Evolutionary conservation across 805 yeast genomes (phyloP).

Genomic region (Starmerella tilneyi): DNA sequence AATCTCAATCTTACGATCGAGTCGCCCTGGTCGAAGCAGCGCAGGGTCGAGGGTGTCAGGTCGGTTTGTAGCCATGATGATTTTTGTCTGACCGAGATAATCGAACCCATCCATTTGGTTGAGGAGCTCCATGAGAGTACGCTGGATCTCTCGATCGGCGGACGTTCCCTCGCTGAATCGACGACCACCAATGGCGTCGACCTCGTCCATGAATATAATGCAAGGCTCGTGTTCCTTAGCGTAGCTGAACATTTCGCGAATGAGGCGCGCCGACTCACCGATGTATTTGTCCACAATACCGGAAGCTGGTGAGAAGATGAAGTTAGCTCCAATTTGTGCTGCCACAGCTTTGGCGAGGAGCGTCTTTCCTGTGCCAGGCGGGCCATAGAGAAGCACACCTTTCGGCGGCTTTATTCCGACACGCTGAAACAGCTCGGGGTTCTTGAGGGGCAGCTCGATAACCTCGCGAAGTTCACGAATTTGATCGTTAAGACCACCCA

Average conservation of each 20-base stretch:
- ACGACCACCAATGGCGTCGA: slow-evolving; percentile 98
- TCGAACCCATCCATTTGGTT: slow-evolving; percentile 99
- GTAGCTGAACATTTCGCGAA: slow-evolving; percentile 95
- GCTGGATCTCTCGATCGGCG: slow-evolving; percentile 96
- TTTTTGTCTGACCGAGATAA: slow-evolving; percentile 89
- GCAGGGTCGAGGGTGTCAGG: slow-evolving; percentile 98
- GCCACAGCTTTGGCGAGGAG: slow-evolving; percentile 95
- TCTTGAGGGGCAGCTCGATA: slow-evolving; percentile 90
- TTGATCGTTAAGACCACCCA: slow-evolving; percentile 94
- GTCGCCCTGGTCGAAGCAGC: slow-evolving; percentile 89
- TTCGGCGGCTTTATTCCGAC: slow-evolving; percentile 99
- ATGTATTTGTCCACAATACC: slow-evolving; percentile 97
- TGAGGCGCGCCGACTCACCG: slow-evolving; percentile 93
- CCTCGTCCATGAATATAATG: slow-evolving; percentile 96
- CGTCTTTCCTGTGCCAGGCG: slow-evolving; percentile 98
- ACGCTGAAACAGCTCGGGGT: slow-evolving; percentile 89
- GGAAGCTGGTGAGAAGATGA: slow-evolving; percentile 95
- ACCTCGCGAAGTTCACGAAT: slow-evolving; percentile 95
- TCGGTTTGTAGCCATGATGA: slow-evolving; percentile 98
- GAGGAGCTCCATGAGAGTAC: slow-evolving; percentile 91
- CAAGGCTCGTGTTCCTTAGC: slow-evolving; percentile 98
- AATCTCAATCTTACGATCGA: slow-evolving; percentile 92
- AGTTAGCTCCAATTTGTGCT: slow-evolving; percentile 95
- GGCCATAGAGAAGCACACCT: slow-evolving; percentile 92
- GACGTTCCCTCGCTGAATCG: slow-evolving; percentile 96